Percentiles rank a stretch among this genome's conserved stretches.
phyloP scores from a whole-genome alignment of 805 yeast genomes.

The Hanseniaspora pseudoguilliermondii region DNA sequence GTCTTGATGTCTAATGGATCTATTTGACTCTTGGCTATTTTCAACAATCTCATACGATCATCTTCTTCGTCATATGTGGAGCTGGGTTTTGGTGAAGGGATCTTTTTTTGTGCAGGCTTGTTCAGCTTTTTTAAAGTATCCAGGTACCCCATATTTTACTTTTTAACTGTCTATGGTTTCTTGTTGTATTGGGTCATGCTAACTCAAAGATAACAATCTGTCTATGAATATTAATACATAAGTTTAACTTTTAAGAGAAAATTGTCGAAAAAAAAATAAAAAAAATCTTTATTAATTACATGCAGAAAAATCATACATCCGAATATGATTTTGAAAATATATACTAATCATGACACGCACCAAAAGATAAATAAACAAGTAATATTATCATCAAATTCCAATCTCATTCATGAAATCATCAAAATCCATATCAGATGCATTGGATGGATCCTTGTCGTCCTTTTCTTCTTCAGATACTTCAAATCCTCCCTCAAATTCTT shows the following conservation, averaged over 20 bases:
- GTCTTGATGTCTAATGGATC: slow-evolving; percentile 14
- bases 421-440: not conserved
- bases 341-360: no score
- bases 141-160: slow-evolving; percentile 6
- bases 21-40: not conserved
- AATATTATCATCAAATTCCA: not conserved
- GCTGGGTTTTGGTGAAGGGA: not conserved
- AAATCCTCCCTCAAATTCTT: slow-evolving; percentile 7
- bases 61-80: not conserved
- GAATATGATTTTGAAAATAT: no score
- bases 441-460: not conserved
- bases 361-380: not conserved
- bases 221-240: not conserved
- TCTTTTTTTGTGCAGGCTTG: not conserved
- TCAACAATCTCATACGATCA: not conserved
- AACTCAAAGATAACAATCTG: not conserved
- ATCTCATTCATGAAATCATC: slow-evolving; percentile 9
- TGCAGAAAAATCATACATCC: no score
- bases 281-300: not conserved
- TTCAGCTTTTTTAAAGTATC: slow-evolving; percentile 4
- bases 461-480: not conserved
- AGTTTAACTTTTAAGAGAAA: not conserved
- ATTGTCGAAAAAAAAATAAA: not conserved
- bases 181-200: not conserved
- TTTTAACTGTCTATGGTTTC: no score